Percentiles rank a stretch among this genome's conserved stretches.
Evolutionary conservation across 139 green algal genomes (phyloP).

Genomic region (Marvania coccoides): DNA sequence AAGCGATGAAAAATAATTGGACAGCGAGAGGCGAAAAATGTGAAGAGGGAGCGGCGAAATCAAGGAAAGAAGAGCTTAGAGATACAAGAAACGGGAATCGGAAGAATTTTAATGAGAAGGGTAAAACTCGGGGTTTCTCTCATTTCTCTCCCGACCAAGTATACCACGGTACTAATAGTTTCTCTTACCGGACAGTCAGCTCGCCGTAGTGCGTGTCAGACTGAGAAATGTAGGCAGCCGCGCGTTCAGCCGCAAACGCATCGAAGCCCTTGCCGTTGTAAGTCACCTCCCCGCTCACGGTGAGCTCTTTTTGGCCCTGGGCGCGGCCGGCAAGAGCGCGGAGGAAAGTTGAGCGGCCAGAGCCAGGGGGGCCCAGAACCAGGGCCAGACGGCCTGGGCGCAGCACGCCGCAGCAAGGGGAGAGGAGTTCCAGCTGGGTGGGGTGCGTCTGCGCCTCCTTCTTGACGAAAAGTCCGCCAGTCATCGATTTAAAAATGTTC

Average conservation of each 20-base stretch:
- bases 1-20: no score
- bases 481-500: background rate
- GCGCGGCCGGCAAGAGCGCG: background rate
- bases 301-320: slow-evolving; percentile 11
- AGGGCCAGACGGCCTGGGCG: background rate
- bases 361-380: background rate
- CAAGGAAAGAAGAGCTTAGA: background rate
- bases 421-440: no score
- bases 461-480: background rate
- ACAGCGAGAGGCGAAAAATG: no score
- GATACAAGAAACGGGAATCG: no score
- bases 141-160: background rate
- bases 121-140: background rate
- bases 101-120: background rate
- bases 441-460: background rate
- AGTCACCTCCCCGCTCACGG: slow-evolving; percentile 15
- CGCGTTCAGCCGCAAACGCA: slow-evolving; percentile 31
- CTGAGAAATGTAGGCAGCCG: slow-evolving; percentile 48
- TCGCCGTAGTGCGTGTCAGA: slow-evolving; percentile 39
- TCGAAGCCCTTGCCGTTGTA: slow-evolving; percentile 41
- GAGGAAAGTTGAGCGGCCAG: background rate
- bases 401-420: background rate
- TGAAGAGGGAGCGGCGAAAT: background rate
- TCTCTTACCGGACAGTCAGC: slow-evolving; percentile 51
- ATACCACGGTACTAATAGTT: background rate